phyloP scores from a whole-genome alignment of 2,329 filamentous ascomycete species.

The Pestalotiopsis sp. region DNA sequence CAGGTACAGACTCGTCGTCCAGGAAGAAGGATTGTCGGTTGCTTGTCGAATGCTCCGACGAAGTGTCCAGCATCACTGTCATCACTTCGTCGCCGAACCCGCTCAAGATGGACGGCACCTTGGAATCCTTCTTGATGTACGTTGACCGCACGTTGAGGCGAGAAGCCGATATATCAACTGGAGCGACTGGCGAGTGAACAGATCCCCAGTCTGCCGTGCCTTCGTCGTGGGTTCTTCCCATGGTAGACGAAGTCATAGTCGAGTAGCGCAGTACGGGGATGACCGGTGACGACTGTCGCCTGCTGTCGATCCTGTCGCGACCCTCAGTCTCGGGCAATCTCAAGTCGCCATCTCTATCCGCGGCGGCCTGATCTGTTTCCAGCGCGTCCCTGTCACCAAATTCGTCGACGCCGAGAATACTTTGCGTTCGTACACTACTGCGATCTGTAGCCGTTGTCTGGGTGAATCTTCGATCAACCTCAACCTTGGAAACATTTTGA shows the following conservation, averaged over 20 bases:
- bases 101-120: slow-evolving; percentile 8
- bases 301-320: slow-evolving; percentile 28
- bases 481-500: slow-evolving; percentile 24
- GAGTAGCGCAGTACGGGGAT: slow-evolving; percentile 41
- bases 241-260: slow-evolving; percentile 36
- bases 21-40: slow-evolving; percentile 28
- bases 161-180: slow-evolving; percentile 44
- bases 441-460: slow-evolving; percentile 30
- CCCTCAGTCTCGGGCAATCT: slow-evolving; percentile 39
- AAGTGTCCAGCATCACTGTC: slow-evolving; percentile 47
- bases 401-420: slow-evolving; percentile 40
- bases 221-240: slow-evolving; percentile 39
- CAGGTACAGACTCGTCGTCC: slow-evolving; percentile 24
- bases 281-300: slow-evolving; percentile 53
- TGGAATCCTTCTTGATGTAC: slow-evolving; percentile 35
- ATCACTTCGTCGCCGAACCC: slow-evolving; percentile 34
- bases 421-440: slow-evolving; percentile 41
- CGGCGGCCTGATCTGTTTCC: slow-evolving; percentile 20
- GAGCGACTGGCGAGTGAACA: slow-evolving; percentile 48
- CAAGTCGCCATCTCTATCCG: slow-evolving; percentile 36
- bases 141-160: slow-evolving; percentile 42
- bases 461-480: slow-evolving; percentile 24
- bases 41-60: slow-evolving; percentile 20
- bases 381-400: slow-evolving; percentile 28
- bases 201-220: slow-evolving; percentile 50